Conservation (phyloP, 2,329 filamentous ascomycete genomes). For the Arachnopeziza araneosa region DNA sequence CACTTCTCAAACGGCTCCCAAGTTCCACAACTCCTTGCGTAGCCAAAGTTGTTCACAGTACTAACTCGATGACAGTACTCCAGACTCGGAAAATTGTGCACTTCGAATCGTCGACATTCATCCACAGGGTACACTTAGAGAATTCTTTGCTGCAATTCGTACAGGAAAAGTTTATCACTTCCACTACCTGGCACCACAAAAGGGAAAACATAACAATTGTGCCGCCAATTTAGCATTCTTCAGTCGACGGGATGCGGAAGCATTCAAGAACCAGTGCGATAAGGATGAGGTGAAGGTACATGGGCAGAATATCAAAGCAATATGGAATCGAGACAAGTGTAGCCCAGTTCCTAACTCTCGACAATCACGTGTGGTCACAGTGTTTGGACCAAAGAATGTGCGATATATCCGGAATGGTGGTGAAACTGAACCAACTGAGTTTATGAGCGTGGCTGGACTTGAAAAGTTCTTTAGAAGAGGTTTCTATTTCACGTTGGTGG, state of each 20-base stretch:
- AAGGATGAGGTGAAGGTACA: background rate
- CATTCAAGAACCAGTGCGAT: background rate
- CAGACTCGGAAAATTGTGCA: slow-evolving; percentile 1
- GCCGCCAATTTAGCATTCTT: slow-evolving; percentile 1
- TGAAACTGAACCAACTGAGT: background rate
- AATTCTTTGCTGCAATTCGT: background rate
- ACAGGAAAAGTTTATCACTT: slow-evolving; percentile 3
- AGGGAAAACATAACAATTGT: background rate
- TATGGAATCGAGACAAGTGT: slow-evolving; percentile 3
- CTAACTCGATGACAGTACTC: background rate
- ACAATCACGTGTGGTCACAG: background rate
- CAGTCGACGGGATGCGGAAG: background rate
- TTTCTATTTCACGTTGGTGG: background rate
- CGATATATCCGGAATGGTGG: background rate
- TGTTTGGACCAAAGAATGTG: background rate
- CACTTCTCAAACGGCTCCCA: too few relatives aligned
- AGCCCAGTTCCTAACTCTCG: background rate
- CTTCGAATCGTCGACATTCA: background rate
- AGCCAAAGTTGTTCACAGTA: too few relatives aligned
- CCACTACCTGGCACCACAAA: background rate
- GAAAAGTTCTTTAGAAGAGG: background rate
- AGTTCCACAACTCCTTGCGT: too few relatives aligned
- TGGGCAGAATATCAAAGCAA: background rate
- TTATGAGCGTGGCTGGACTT: background rate
- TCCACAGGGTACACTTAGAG: background rate